Conservation (phyloP, 2,329 filamentous ascomycete species). For the Aspergillus persii region DNA sequence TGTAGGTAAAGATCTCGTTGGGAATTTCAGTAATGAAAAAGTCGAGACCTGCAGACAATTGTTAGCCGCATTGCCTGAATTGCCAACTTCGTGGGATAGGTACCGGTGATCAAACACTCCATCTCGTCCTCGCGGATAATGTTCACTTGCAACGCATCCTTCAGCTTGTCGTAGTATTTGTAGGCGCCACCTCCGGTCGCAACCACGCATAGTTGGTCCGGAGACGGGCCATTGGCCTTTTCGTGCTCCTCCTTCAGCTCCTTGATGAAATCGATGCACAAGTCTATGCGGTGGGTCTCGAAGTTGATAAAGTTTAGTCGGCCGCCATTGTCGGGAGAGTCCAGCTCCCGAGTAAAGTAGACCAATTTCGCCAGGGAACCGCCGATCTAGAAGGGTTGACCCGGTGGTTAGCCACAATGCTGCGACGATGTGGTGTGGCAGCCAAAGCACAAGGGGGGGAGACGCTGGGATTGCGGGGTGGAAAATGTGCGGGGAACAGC, state of each 20-base stretch:
- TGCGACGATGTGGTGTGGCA: slow-evolving; percentile 2
- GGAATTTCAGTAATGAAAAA: slow-evolving; percentile 99
- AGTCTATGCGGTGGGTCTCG: slow-evolving; percentile 90
- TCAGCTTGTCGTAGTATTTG: slow-evolving; percentile 93
- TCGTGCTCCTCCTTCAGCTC: slow-evolving; percentile 80
- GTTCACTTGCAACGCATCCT: slow-evolving; percentile 77
- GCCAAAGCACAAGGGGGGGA: background rate
- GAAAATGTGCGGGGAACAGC: slow-evolving; percentile 30
- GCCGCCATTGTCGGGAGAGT: slow-evolving; percentile 76
- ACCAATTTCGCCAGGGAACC: slow-evolving; percentile 95
- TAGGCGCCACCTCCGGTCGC: slow-evolving; percentile 94
- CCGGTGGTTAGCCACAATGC: slow-evolving; percentile 8
- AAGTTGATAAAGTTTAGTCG: slow-evolving; percentile 94
- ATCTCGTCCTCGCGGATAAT: slow-evolving; percentile 95
- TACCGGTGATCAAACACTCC: slow-evolving; percentile 95
- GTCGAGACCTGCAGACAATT: slow-evolving; percentile 66
- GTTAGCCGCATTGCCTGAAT: background rate
- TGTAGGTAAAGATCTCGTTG: slow-evolving; percentile 94
- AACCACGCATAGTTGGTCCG: slow-evolving; percentile 81
- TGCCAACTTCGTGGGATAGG: slow-evolving; percentile 14
- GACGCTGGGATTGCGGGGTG: slow-evolving; percentile 29
- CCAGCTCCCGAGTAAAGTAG: slow-evolving; percentile 88
- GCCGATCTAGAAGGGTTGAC: slow-evolving; percentile 68
- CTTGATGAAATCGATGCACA: slow-evolving; percentile 89
- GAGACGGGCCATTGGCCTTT: slow-evolving; percentile 66